Percentiles rank a stretch among this genome's conserved stretches.
phyloP scores from a whole-genome alignment of 306 rosid genomes.

The Parietaria judaica region DNA sequence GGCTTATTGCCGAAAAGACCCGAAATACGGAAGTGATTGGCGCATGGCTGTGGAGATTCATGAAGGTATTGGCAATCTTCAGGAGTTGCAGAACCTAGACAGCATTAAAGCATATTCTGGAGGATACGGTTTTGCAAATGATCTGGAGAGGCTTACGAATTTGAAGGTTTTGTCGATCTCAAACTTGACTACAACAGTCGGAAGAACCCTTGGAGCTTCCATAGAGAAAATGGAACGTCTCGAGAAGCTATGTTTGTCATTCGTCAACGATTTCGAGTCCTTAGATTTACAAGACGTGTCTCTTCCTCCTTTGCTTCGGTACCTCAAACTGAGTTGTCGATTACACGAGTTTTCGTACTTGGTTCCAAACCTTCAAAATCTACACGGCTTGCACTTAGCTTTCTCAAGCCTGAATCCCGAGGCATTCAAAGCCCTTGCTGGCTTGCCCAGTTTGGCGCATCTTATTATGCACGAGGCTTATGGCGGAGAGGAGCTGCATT shows the following conservation, averaged over 20 bases:
- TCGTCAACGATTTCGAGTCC: conserved; percentile 10
- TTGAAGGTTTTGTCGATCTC: not conserved
- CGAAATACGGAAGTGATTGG: not conserved
- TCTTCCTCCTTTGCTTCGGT: not conserved
- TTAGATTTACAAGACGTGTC: conserved; percentile 13
- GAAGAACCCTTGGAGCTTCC: conserved; percentile 2
- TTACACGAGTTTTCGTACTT: conserved; percentile 14
- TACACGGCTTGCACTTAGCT: conserved; percentile 10
- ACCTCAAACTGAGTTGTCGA: not conserved
- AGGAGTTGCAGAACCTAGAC: not conserved
- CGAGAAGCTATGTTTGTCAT: conserved; percentile 7
- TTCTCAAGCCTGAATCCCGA: conserved; percentile 17
- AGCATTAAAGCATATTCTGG: not conserved
- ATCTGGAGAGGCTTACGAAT: not conserved
- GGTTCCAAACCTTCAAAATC: conserved; percentile 20
- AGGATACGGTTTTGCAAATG: not conserved
- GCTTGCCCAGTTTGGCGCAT: conserved; percentile 8
- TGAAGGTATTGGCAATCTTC: not conserved
- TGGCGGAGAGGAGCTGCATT: conserved; percentile 24
- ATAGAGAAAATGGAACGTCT: conserved; percentile 20
- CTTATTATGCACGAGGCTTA: conserved; percentile 8
- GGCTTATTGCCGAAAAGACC: no score
- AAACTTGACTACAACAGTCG: not conserved
- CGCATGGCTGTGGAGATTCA: not conserved
- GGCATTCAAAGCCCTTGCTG: conserved; percentile 10